phyloP scores from a whole-genome alignment of 2,329 filamentous ascomycete genomes.

The Phaeoacremonium minimum region DNA sequence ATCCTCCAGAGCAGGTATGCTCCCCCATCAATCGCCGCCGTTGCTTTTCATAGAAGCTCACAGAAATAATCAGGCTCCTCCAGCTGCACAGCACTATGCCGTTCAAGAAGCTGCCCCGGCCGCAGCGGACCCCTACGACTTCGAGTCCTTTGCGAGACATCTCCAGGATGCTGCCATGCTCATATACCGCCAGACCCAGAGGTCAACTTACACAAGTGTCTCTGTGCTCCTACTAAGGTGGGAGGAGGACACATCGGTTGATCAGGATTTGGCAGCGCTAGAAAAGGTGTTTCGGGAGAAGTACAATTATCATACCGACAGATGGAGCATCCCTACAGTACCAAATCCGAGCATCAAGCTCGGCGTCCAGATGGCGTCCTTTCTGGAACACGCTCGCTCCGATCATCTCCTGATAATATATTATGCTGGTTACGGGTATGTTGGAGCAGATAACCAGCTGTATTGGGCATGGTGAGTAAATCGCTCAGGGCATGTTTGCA shows the following conservation, averaged over 20 bases:
- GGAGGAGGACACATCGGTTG: conserved; percentile 54
- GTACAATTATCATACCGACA: conserved; percentile 57
- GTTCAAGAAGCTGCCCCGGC: conserved; percentile 10
- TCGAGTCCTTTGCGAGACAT: conserved; percentile 63
- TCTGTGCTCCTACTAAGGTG: conserved; percentile 58
- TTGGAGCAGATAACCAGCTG: conserved; percentile 54
- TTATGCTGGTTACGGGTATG: conserved; percentile 58
- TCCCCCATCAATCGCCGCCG: conserved; percentile 4
- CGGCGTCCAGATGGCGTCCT: conserved; percentile 54
- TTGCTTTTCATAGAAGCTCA: background rate
- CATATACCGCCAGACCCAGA: conserved; percentile 60
- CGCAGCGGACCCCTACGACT: conserved; percentile 50
- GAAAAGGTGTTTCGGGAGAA: conserved; percentile 55
- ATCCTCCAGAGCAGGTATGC: conserved; percentile 13
- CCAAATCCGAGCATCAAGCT: conserved; percentile 58
- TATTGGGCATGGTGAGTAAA: conserved; percentile 62
- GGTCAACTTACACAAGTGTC: conserved; percentile 51
- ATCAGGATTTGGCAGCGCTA: conserved; percentile 49
- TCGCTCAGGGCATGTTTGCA: background rate
- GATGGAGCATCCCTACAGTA: conserved; percentile 57
- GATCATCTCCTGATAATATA: conserved; percentile 62
- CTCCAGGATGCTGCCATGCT: conserved; percentile 65
- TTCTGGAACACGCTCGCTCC: conserved; percentile 52
- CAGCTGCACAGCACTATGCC: conserved; percentile 7
- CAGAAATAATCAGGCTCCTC: conserved; percentile 11